These are phyloP conservation scores for Spiraea crenata DNA, from an alignment of 331 rosid genomes.

Conservation along the genomic window DNA sequence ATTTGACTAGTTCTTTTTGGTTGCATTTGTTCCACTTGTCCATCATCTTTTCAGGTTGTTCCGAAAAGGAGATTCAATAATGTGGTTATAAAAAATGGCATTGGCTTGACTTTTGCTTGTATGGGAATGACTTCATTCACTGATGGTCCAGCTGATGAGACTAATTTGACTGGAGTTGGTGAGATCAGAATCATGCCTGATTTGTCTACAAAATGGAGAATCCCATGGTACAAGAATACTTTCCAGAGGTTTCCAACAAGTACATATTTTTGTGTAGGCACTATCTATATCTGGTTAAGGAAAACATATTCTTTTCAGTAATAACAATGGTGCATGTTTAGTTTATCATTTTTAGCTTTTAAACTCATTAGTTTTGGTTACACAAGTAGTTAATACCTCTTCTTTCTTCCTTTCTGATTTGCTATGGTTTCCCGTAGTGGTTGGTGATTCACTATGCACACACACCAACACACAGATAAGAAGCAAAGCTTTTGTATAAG, in stretches of 20 bases:
- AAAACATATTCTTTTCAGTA: not conserved
- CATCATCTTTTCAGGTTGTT: conserved; percentile 58
- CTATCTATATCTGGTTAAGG: not conserved
- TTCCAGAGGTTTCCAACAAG: not conserved
- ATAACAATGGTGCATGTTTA: not conserved
- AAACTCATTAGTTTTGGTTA: not conserved
- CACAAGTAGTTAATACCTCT: not conserved
- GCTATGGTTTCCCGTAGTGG: not conserved
- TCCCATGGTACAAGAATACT: conserved; percentile 67
- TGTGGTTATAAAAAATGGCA: conserved; percentile 47
- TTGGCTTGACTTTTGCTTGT: conserved; percentile 59
- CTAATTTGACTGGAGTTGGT: conserved; percentile 69
- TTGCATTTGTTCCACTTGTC: conserved; percentile 15
- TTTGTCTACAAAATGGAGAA: conserved; percentile 58
- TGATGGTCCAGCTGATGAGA: conserved; percentile 70
- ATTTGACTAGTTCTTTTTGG: not conserved
- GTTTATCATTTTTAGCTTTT: not conserved
- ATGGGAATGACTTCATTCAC: conserved; percentile 64
- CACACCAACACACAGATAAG: not conserved
- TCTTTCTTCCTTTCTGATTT: not conserved
- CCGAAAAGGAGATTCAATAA: conserved; percentile 72
- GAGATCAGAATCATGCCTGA: conserved; percentile 85
- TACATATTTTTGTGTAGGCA: not conserved
- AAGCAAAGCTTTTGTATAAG: not conserved
- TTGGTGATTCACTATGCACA: not conserved